Evolutionary conservation across 371 early-diverging fungal genomes (phyloP).

Genomic region (Apophysomyces ossiformis): DNA sequence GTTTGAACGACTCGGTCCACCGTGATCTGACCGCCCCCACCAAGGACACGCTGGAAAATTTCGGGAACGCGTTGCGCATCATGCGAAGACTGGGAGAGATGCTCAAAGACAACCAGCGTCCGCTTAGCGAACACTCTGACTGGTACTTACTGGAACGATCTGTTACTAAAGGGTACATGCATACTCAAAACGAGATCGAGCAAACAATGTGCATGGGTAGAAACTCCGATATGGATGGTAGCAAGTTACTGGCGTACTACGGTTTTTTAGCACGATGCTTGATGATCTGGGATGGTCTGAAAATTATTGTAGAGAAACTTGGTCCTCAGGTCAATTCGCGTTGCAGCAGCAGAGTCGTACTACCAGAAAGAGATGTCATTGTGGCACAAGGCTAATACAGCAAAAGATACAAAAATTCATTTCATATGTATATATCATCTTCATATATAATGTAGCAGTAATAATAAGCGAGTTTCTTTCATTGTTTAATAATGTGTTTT

Average conservation of each 20-base stretch:
- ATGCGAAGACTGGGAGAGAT: constrained; percentile 24
- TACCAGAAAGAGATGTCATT: constrained; percentile 1
- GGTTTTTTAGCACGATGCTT: constrained; percentile 28
- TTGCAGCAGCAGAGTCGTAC: constrained; percentile 1
- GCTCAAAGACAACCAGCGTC: constrained; percentile 20
- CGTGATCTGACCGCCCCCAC: constrained; percentile 18
- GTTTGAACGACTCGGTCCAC: neutral
- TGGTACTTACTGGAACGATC: constrained; percentile 17
- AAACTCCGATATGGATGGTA: constrained; percentile 14
- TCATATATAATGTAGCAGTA: neutral
- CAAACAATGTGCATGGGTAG: constrained; percentile 16
- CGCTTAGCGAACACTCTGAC: constrained; percentile 20
- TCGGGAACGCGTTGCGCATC: constrained; percentile 21
- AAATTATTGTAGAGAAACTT: constrained; percentile 18
- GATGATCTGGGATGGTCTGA: constrained; percentile 25
- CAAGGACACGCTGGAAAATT: constrained; percentile 18
- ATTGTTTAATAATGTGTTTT: too few relatives aligned
- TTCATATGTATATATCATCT: too few relatives aligned
- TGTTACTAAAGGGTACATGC: constrained; percentile 13
- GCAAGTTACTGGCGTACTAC: constrained; percentile 25
- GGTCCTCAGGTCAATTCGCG: constrained; percentile 16
- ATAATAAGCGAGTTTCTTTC: constrained; percentile 1
- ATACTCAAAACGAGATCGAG: constrained; percentile 17
- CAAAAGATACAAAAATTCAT: neutral
- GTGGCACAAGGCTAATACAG: neutral